Percentiles rank a stretch among this genome's conserved stretches.
Conservation (phyloP, 2,329 filamentous ascomycete species). For the Hortaea werneckii region DNA sequence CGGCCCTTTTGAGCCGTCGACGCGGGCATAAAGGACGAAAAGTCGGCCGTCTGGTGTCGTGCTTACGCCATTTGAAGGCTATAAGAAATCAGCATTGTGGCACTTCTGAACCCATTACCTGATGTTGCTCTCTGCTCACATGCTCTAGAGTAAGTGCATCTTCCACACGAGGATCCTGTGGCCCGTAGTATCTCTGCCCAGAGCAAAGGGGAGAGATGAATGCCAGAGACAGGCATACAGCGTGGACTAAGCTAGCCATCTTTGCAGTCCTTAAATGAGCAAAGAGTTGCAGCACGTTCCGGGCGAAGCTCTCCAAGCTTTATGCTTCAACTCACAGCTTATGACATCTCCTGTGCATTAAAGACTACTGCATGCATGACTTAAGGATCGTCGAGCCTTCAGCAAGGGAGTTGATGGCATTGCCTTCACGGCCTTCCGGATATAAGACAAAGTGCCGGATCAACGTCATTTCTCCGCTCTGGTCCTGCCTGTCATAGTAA, state of each 20-base stretch:
- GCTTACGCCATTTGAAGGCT: conserved; percentile 16
- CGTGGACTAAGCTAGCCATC: not conserved
- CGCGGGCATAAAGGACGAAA: conserved; percentile 21
- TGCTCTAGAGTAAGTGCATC: not conserved
- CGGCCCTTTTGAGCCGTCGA: conserved; percentile 24
- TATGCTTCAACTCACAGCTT: not conserved
- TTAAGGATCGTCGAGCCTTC: not conserved
- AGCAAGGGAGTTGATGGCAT: not conserved
- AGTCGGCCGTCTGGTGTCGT: conserved; percentile 21
- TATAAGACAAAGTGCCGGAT: not conserved
- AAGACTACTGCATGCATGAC: not conserved
- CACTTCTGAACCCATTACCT: no score
- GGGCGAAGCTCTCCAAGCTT: not conserved
- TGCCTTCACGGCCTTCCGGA: not conserved
- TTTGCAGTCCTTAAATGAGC: not conserved
- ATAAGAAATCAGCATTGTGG: no score
- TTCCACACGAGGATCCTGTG: conserved; percentile 1
- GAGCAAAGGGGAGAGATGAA: not conserved
- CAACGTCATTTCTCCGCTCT: not conserved
- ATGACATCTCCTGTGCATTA: not conserved
- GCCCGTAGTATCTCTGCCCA: conserved; percentile 1
- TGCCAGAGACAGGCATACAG: not conserved
- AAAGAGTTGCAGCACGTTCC: not conserved
- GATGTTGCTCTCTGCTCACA: not conserved
- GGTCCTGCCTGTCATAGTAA: not conserved